phyloP scores from a whole-genome alignment of 306 rosid species.

The Styphnolobium japonicum region DNA sequence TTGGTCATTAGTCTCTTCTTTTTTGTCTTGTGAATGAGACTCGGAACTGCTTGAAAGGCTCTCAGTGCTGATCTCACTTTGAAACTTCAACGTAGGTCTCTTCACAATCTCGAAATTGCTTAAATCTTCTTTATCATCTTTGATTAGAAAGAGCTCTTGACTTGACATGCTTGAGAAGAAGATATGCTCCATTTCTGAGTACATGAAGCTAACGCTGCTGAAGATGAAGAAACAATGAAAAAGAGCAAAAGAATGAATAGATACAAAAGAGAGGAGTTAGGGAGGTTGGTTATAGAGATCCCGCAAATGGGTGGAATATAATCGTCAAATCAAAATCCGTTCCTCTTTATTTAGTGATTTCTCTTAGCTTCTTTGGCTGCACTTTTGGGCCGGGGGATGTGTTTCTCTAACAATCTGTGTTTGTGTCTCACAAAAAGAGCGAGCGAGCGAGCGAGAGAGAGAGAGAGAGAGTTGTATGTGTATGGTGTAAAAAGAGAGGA shows the following conservation, averaged over 20 bases:
- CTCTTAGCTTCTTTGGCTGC: constrained; percentile 26
- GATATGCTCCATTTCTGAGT: background rate
- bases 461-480: background rate
- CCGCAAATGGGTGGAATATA: constrained; percentile 9
- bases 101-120: background rate
- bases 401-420: too few relatives aligned
- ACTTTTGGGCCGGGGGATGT: constrained; percentile 41
- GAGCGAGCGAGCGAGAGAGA: constrained; percentile 22
- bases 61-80: background rate
- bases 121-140: background rate
- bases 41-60: constrained; percentile 16
- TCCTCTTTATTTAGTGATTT: constrained; percentile 12
- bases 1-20: background rate
- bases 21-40: background rate
- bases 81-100: background rate
- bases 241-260: background rate
- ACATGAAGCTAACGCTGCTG: constrained; percentile 5
- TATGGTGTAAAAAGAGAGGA: background rate
- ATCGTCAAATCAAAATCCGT: constrained; percentile 15
- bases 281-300: constrained; percentile 29
- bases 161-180: constrained; percentile 26
- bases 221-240: background rate
- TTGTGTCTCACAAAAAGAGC: too few relatives aligned
- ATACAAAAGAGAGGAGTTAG: background rate
- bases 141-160: constrained; percentile 15